Evolutionary conservation across 495 filamentous ascomycete genomes (phyloP).

Genomic region (Penicillium fimorum): DNA sequence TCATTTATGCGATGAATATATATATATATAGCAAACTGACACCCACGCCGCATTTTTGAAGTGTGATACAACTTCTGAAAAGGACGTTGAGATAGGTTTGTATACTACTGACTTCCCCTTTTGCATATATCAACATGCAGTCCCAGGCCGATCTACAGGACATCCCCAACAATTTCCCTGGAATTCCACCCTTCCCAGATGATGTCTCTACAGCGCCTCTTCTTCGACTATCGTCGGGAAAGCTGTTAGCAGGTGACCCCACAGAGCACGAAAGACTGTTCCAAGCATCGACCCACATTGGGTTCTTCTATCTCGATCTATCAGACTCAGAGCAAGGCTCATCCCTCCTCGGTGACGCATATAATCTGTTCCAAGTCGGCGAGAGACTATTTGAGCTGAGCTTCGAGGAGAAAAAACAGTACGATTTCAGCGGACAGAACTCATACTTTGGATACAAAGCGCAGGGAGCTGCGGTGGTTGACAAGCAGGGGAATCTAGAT

Average conservation of each 20-base stretch:
- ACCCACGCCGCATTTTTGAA: background rate
- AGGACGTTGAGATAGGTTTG: background rate
- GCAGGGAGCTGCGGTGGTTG: constrained; percentile 48
- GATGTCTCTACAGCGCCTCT: constrained; percentile 55
- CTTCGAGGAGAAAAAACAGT: constrained; percentile 53
- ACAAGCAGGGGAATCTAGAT: constrained; percentile 53
- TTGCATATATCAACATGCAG: background rate
- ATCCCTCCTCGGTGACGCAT: constrained; percentile 43
- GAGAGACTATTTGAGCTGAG: constrained; percentile 49
- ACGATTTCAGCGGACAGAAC: constrained; percentile 44
- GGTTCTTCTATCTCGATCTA: constrained; percentile 65
- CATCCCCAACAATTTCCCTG: constrained; percentile 21
- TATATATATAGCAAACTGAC: background rate
- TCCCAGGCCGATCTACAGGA: background rate
- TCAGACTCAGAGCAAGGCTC: constrained; percentile 36
- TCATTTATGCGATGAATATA: constrained; percentile 1
- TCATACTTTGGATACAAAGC: constrained; percentile 58
- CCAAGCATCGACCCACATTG: constrained; percentile 51
- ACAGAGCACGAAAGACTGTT: constrained; percentile 47
- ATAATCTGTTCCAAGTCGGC: constrained; percentile 46
- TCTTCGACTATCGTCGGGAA: constrained; percentile 51
- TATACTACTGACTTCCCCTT: background rate
- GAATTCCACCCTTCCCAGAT: constrained; percentile 52
- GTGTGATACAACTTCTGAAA: background rate
- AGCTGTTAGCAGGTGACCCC: constrained; percentile 42